Evolutionary conservation across 305 asterid species (phyloP).

Genomic region (Rubia occidens): DNA sequence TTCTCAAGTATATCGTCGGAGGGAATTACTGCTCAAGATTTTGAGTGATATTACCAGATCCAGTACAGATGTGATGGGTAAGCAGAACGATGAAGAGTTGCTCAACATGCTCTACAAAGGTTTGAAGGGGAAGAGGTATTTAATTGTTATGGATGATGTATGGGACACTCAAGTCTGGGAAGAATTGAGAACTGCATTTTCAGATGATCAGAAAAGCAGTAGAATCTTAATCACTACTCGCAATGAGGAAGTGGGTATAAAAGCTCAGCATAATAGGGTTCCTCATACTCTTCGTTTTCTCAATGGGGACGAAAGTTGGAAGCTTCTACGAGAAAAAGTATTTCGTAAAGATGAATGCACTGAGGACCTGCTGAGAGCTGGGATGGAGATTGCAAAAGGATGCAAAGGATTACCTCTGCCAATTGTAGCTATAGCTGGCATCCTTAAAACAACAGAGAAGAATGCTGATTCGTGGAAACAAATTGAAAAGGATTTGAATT

Average conservation of each 20-base stretch:
- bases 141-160: conserved; percentile 48
- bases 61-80: background rate
- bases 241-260: conserved; percentile 13
- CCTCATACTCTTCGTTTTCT: conserved; percentile 12
- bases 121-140: conserved; percentile 33
- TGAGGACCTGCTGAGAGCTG: too few species aligned
- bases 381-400: too few species aligned
- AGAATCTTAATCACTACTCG: conserved; percentile 49
- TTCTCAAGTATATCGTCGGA: conserved; percentile 5
- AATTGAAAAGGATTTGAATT: conserved; percentile 10
- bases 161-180: conserved; percentile 34
- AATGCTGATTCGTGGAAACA: conserved; percentile 3
- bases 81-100: background rate
- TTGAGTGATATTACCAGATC: background rate
- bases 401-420: background rate
- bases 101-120: conserved; percentile 9
- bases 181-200: conserved; percentile 41
- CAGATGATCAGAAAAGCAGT: conserved; percentile 35
- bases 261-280: background rate
- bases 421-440: conserved; percentile 16
- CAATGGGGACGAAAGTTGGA: conserved; percentile 37
- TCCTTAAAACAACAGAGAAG: conserved; percentile 1
- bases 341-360: background rate
- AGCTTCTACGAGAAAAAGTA: conserved; percentile 33
- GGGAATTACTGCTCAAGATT: conserved; percentile 11